Evolutionary conservation across 768 basidiomycete genomes (phyloP).

Genomic region (Lentinula sp.): DNA sequence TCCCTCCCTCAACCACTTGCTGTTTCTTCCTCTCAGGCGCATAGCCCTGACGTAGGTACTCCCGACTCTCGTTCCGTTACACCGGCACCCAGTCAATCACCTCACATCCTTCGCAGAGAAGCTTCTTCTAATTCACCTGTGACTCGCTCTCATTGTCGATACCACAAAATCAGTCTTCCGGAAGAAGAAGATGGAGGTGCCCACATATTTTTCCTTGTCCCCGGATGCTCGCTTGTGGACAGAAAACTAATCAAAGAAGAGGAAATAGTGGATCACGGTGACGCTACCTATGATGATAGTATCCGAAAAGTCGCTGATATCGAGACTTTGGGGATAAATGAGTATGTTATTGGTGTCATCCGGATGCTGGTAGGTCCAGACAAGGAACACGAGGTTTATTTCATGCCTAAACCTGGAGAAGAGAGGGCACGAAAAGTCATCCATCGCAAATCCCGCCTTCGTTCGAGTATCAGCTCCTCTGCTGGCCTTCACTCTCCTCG

Average conservation of each 20-base stretch:
- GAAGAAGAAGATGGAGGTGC: constrained; percentile 38
- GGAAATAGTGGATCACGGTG: constrained; percentile 55
- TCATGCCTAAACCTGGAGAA: constrained; percentile 48
- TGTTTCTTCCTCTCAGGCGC: background rate
- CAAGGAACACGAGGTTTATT: constrained; percentile 60
- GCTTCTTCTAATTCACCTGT: constrained; percentile 38
- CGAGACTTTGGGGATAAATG: constrained; percentile 43
- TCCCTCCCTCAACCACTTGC: background rate
- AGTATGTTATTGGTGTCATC: constrained; percentile 49
- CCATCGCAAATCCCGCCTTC: constrained; percentile 1
- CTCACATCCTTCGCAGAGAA: constrained; percentile 14
- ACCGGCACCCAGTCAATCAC: constrained; percentile 9
- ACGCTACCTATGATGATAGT: constrained; percentile 46
- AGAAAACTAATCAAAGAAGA: constrained; percentile 52
- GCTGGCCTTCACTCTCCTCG: background rate
- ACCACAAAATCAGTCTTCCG: constrained; percentile 62
- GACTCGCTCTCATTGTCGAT: constrained; percentile 67
- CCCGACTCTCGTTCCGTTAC: constrained; percentile 14
- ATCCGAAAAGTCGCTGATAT: constrained; percentile 40
- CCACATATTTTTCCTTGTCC: constrained; percentile 59
- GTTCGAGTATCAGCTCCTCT: background rate
- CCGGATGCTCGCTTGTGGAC: constrained; percentile 61
- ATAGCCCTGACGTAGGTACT: background rate
- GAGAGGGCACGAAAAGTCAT: constrained; percentile 14
- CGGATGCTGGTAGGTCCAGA: constrained; percentile 62